Percentiles rank a stretch among this genome's conserved stretches.
phyloP scores from a whole-genome alignment of 192 early-diverging fungal species.

The Coemansia sp. region DNA sequence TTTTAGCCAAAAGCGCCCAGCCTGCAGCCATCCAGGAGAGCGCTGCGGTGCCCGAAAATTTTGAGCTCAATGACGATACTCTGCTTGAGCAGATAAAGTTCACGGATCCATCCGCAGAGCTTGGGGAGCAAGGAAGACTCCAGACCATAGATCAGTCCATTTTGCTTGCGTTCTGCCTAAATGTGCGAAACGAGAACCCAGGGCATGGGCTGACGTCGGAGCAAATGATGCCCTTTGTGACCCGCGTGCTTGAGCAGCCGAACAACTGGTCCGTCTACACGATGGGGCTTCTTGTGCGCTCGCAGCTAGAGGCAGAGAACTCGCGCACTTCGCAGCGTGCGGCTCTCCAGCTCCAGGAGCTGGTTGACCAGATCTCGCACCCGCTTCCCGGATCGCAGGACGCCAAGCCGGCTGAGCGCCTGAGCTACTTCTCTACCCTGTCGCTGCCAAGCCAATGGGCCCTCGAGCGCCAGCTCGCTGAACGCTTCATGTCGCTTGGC shows the following conservation, averaged over 20 bases:
- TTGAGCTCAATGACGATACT: slow-evolving; percentile 89
- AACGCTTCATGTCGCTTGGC: slow-evolving; percentile 80
- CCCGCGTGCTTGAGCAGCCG: slow-evolving; percentile 85
- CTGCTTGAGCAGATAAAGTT: slow-evolving; percentile 81
- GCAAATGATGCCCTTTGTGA: slow-evolving; percentile 94
- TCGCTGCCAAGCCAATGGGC: slow-evolving; percentile 92
- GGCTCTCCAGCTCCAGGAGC: slow-evolving; percentile 87
- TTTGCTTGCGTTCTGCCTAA: slow-evolving; percentile 84
- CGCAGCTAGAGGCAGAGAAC: slow-evolving; percentile 83
- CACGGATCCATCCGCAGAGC: slow-evolving; percentile 51
- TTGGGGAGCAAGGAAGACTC: slow-evolving; percentile 66
- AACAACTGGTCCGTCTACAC: slow-evolving; percentile 99
- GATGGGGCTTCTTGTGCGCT: slow-evolving; percentile 88
- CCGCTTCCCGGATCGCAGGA: slow-evolving; percentile 34
- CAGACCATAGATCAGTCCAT: slow-evolving; percentile 84
- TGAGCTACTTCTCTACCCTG: slow-evolving; percentile 78
- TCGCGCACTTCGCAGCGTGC: slow-evolving; percentile 88
- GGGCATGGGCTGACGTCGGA: slow-evolving; percentile 90
- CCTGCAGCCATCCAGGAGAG: slow-evolving; percentile 19
- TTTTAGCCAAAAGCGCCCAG: slow-evolving; percentile 78
- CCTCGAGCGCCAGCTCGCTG: slow-evolving; percentile 89
- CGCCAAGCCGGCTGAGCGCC: slow-evolving; percentile 63
- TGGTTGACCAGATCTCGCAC: slow-evolving; percentile 90
- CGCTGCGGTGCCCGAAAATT: slow-evolving; percentile 63
- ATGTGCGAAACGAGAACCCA: slow-evolving; percentile 95